phyloP scores from a whole-genome alignment of 352 stramenopile genomes.

The Phytopythium sindhum region DNA sequence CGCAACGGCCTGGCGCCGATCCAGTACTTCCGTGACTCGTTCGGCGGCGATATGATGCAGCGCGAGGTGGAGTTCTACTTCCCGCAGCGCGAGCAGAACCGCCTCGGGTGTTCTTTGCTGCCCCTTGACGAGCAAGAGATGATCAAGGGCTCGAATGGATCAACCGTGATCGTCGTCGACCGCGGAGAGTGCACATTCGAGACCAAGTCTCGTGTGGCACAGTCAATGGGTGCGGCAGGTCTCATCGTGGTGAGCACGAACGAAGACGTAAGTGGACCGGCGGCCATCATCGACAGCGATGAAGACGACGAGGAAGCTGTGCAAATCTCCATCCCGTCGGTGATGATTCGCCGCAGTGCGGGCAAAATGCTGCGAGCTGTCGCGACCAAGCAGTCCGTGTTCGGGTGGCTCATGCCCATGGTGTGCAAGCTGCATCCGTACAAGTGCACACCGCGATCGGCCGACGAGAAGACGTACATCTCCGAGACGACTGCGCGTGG shows the following conservation, averaged over 20 bases:
- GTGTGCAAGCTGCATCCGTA: slow-evolving; percentile 47
- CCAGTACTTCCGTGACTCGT: slow-evolving; percentile 71
- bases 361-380: slow-evolving; percentile 44
- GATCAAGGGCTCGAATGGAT: slow-evolving; percentile 29
- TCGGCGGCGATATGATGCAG: slow-evolving; percentile 34
- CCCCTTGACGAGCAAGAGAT: slow-evolving; percentile 22
- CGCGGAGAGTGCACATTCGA: slow-evolving; percentile 68
- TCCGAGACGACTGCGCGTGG: slow-evolving; percentile 22
- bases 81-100: slow-evolving; percentile 26
- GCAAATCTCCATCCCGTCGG: slow-evolving; percentile 43
- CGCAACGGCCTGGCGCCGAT: slow-evolving; percentile 54
- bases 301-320: slow-evolving; percentile 9
- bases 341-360: slow-evolving; percentile 58
- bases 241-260: slow-evolving; percentile 48
- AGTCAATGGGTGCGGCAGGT: slow-evolving; percentile 40
- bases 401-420: slow-evolving; percentile 54
- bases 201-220: slow-evolving; percentile 44
- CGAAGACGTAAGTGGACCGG: slow-evolving; percentile 39
- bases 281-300: slow-evolving; percentile 33
- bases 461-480: slow-evolving; percentile 38
- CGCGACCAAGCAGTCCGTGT: slow-evolving; percentile 21
- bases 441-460: slow-evolving; percentile 28
- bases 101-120: slow-evolving; percentile 40
- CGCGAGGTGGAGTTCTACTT: slow-evolving; percentile 49
- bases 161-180: slow-evolving; percentile 46